Base-by-base conservation (phyloP, 192 early-diverging fungal genomes). In the Backusella psychrophila region DNA sequence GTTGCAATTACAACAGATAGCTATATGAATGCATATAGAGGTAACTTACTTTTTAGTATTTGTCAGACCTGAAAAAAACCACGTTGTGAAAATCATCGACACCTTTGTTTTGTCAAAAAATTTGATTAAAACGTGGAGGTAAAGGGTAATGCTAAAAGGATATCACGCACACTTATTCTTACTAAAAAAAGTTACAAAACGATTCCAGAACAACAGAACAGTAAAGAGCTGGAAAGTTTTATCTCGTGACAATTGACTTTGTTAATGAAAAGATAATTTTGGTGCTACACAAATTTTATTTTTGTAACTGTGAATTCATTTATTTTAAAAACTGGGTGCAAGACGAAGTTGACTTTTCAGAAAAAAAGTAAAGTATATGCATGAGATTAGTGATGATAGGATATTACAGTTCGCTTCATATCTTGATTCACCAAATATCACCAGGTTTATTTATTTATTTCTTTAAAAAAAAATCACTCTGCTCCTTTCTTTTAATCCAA, bases 1-100 rank as follows among this genome's bases (percentile, higher is more conserved):
- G 56, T 26, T 63, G 56, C 12, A 63, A 63, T 63, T 63, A 63
- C 21, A 63, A 63, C 56, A 63, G 23, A 63, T 26, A 63, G 29
- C 56, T 63, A 29, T 63, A 63, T 29, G 23, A 63, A 63, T 29
- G 56, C 26, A 63, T 63, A 59, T 21, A 59, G 5, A 63, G 21
- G 56, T 63, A 63, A 29, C 8, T 63, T 63, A 69, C 8, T 35
- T 21, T 67, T 39, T 69, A 8, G 68, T 69, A 23, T n/a, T n/a
- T 69, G 68, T 38, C 35, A 59, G 23, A 59, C 56, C 36, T 68
- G 35, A 69, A 69, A 38, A 69, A 39, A 39, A 35, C 68, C 68
- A 69, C 68, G 68, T 69, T 69, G 68, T 38, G 35, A 39, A 59
- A 59, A 59, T 69, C 35, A 39, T 69, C 35, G n/a, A 69, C 21